These are phyloP conservation scores for Kodamaea nitidulidarum DNA, from an alignment of 805 yeast genomes.

Conservation along the genomic window DNA sequence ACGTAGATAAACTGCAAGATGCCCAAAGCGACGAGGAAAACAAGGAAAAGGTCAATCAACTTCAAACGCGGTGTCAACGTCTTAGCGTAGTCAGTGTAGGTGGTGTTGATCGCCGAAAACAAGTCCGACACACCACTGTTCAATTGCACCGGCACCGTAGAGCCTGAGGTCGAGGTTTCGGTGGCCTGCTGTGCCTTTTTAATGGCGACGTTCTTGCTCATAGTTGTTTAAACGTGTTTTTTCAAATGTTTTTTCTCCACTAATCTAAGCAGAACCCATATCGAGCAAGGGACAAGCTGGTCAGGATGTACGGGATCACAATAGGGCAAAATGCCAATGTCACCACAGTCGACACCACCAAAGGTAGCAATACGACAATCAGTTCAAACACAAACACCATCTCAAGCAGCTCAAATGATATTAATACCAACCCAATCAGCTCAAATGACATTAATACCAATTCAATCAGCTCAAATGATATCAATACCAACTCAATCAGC, in stretches of 20 bases:
- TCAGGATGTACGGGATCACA: too few relatives aligned
- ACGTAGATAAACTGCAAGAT: slow-evolving; percentile 75
- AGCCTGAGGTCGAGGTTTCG: slow-evolving; percentile 1
- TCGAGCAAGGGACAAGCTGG: too few relatives aligned
- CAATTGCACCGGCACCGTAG: slow-evolving; percentile 4
- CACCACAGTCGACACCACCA: too few relatives aligned
- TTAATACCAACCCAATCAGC: too few relatives aligned
- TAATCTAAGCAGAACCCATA: too few relatives aligned
- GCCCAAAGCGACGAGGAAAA: slow-evolving; percentile 71
- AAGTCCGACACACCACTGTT: slow-evolving; percentile 22
- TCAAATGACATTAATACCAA: too few relatives aligned
- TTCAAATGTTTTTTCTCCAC: slow-evolving; percentile 4
- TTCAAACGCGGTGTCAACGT: slow-evolving; percentile 46
- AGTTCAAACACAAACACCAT: too few relatives aligned
- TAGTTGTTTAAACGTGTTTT: slow-evolving; percentile 12
- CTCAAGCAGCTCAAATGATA: too few relatives aligned
- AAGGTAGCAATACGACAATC: too few relatives aligned
- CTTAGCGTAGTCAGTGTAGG: slow-evolving; percentile 31
- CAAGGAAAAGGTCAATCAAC: slow-evolving; percentile 74
- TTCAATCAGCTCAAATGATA: too few relatives aligned
- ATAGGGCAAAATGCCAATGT: too few relatives aligned
- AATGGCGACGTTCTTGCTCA: slow-evolving; percentile 39
- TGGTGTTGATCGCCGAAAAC: slow-evolving; percentile 26
- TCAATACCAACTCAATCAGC: too few relatives aligned
- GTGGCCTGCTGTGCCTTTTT: slow-evolving; percentile 17